These are phyloP conservation scores for Carex sylvatica DNA, from an alignment of 202 grass and related monocot species.

Conservation along the genomic window DNA sequence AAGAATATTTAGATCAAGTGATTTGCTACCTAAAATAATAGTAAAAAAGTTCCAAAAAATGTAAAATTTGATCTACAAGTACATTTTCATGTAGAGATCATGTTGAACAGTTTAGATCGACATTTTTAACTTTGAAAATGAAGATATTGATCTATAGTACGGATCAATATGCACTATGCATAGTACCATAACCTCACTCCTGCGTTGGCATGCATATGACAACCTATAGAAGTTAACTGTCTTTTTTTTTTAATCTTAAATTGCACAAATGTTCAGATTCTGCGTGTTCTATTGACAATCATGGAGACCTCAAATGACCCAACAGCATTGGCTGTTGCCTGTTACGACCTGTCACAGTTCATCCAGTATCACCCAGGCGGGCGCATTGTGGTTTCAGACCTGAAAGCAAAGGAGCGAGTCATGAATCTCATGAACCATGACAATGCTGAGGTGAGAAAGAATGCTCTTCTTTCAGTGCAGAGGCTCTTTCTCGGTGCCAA, in stretches of 20 bases:
- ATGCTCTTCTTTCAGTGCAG: slow-evolving; percentile 66
- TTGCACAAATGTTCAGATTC: slow-evolving; percentile 46
- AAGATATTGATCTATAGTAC: too few relatives aligned
- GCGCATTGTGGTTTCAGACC: slow-evolving; percentile 55
- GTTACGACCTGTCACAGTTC: slow-evolving; percentile 94
- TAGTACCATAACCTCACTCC: too few relatives aligned
- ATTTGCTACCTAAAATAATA: too few relatives aligned
- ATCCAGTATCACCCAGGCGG: slow-evolving; percentile 89
- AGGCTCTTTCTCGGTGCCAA: slow-evolving; percentile 92
- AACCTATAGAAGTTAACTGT: not conserved
- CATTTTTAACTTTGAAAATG: too few relatives aligned
- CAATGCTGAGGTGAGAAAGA: slow-evolving; percentile 85
- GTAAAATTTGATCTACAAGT: too few relatives aligned
- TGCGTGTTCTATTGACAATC: slow-evolving; percentile 78
- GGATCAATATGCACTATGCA: too few relatives aligned
- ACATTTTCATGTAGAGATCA: too few relatives aligned
- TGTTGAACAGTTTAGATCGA: too few relatives aligned
- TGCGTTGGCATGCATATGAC: not conserved
- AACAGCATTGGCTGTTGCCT: slow-evolving; percentile 82
- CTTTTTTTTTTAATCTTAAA: not conserved
- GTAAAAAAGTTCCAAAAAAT: too few relatives aligned
- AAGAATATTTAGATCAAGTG: too few relatives aligned
- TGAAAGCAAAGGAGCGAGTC: slow-evolving; percentile 84
- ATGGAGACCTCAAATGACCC: slow-evolving; percentile 74
- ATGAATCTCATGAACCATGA: slow-evolving; percentile 98